Conservation (phyloP, 768 basidiomycete genomes). For the Rhizopogon roseolus region DNA sequence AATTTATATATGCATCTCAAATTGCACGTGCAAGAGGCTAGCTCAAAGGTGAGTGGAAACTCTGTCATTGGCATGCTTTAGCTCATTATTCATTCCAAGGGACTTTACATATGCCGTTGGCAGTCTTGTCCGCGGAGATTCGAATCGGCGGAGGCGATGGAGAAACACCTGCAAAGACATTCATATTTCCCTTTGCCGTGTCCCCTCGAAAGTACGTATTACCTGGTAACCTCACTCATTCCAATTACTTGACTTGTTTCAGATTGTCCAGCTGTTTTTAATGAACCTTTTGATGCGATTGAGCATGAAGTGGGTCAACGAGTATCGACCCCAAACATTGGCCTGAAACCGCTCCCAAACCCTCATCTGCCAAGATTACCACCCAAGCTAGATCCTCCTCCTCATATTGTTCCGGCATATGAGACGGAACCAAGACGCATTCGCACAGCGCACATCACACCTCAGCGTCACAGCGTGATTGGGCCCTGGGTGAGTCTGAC, state of each 20-base stretch:
- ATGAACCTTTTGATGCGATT: conserved; percentile 39
- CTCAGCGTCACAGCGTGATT: conserved; percentile 45
- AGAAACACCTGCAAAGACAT: conserved; percentile 52
- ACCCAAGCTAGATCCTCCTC: conserved; percentile 32
- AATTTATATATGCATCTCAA: conserved; percentile 47
- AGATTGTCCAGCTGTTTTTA: conserved; percentile 54
- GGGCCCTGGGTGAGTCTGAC: conserved; percentile 47
- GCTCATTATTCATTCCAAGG: conserved; percentile 20
- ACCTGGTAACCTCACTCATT: neutral
- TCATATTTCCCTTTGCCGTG: conserved; percentile 23
- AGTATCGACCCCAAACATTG: conserved; percentile 8
- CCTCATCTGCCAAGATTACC: conserved; percentile 29
- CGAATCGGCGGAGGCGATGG: conserved; percentile 29
- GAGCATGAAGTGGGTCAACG: conserved; percentile 42
- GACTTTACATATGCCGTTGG: conserved; percentile 51
- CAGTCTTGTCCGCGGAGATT: conserved; percentile 45
- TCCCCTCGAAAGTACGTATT: conserved; percentile 36
- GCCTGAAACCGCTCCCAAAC: conserved; percentile 24
- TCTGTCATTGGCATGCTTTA: conserved; percentile 3
- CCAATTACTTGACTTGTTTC: conserved; percentile 5
- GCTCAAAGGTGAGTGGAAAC: conserved; percentile 22
- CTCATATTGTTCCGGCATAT: conserved; percentile 45
- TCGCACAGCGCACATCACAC: conserved; percentile 39
- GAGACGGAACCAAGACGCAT: conserved; percentile 42
- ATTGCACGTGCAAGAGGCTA: conserved; percentile 28